Evolutionary conservation across 1,284 basidiomycete genomes (phyloP).

Genomic region (Phylloboletellus chloephorus): DNA sequence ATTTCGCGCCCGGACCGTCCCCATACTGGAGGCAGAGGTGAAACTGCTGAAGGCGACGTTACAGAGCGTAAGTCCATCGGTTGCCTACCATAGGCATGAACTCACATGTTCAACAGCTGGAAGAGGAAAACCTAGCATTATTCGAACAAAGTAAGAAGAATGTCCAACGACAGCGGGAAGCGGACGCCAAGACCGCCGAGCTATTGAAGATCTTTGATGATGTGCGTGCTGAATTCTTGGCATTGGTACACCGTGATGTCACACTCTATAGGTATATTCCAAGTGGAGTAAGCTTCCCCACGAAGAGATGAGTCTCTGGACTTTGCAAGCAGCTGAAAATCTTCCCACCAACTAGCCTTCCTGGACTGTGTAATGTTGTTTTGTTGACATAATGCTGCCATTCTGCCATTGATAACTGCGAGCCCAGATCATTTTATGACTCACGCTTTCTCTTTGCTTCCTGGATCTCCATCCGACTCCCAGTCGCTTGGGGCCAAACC

Average conservation of each 20-base stretch:
- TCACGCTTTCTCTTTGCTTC: no score
- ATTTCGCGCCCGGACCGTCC: slow-evolving; percentile 57
- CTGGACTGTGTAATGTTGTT: no score
- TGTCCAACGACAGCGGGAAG: slow-evolving; percentile 40
- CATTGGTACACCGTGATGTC: background rate
- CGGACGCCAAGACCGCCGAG: slow-evolving; percentile 41
- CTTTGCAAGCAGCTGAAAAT: slow-evolving; percentile 52
- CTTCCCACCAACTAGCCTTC: slow-evolving; percentile 32
- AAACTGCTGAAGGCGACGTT: slow-evolving; percentile 48
- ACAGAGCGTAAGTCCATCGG: slow-evolving; percentile 37
- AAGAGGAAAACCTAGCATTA: slow-evolving; percentile 47
- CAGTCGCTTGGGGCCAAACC: no score
- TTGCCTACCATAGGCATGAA: background rate
- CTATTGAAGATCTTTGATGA: slow-evolving; percentile 52
- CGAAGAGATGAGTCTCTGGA: slow-evolving; percentile 60
- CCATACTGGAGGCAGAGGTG: slow-evolving; percentile 51
- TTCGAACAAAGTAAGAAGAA: slow-evolving; percentile 48
- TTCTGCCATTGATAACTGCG: no score
- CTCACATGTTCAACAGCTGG: slow-evolving; percentile 38
- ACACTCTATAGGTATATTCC: slow-evolving; percentile 40
- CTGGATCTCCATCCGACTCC: no score
- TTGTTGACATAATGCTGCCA: no score
- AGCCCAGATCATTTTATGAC: no score
- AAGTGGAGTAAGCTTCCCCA: slow-evolving; percentile 53
- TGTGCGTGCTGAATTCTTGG: slow-evolving; percentile 32